Percentiles rank a stretch among this genome's conserved stretches.
These are phyloP conservation scores for Trametes punicea DNA, from an alignment of 768 basidiomycete species.

Conservation along the genomic window DNA sequence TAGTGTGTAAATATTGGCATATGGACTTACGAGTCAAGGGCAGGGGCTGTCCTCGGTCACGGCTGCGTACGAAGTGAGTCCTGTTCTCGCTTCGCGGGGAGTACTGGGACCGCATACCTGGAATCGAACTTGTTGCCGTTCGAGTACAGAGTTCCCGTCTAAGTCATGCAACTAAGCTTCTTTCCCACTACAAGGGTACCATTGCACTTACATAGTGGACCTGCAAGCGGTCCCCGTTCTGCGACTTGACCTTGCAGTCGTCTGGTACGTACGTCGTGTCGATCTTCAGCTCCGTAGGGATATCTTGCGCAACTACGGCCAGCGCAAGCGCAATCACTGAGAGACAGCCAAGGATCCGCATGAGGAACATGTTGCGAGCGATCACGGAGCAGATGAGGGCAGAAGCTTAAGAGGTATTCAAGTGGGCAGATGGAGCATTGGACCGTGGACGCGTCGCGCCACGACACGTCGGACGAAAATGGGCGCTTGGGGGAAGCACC, in stretches of 20 bases:
- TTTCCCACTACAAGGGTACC: too few relatives aligned
- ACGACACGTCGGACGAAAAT: constrained; percentile 16
- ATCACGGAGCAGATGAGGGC: background rate
- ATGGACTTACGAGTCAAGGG: constrained; percentile 69
- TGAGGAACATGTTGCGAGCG: constrained; percentile 15
- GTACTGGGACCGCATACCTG: constrained; percentile 49
- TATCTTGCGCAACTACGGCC: constrained; percentile 44
- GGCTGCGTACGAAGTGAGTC: constrained; percentile 34
- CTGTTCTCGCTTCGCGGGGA: background rate
- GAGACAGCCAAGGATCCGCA: constrained; percentile 37
- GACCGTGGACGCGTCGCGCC: constrained; percentile 5
- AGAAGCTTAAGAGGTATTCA: background rate
- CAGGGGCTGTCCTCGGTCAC: constrained; percentile 72
- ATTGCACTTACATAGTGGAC: constrained; percentile 71
- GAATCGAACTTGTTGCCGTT: constrained; percentile 89
- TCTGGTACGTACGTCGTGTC: constrained; percentile 60
- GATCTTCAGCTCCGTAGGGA: constrained; percentile 56
- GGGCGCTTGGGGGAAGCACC: background rate
- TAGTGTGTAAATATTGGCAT: too few relatives aligned
- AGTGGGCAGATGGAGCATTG: background rate
- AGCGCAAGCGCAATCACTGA: constrained; percentile 46
- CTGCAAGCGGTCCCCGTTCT: constrained; percentile 58
- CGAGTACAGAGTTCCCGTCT: constrained; percentile 79
- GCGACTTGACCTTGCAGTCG: constrained; percentile 51
- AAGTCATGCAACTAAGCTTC: too few relatives aligned